Percentiles rank a stretch among this genome's conserved stretches.
Conservation (phyloP, 2,329 filamentous ascomycete genomes). For the Cryphonectria radicalis region DNA sequence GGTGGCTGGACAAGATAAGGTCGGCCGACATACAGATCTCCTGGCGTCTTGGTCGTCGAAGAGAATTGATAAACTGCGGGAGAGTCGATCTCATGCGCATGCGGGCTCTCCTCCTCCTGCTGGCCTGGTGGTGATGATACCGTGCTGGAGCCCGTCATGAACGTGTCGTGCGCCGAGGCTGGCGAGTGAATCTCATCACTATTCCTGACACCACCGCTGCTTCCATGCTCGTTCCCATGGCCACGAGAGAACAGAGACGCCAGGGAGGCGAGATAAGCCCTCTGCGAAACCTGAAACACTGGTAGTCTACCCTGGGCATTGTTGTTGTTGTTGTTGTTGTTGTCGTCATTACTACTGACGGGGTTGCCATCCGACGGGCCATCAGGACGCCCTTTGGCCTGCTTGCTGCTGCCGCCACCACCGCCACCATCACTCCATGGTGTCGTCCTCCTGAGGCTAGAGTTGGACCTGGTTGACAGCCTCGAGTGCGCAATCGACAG, state of each 20-base stretch:
- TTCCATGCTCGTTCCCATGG: neutral
- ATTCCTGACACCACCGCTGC: neutral
- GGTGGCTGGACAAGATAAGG: slow-evolving; percentile 14
- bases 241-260: slow-evolving; percentile 16
- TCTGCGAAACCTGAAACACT: slow-evolving; percentile 9
- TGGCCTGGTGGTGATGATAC: slow-evolving; percentile 1
- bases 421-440: too few species aligned
- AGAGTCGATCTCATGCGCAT: slow-evolving; percentile 14
- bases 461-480: slow-evolving; percentile 7
- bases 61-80: slow-evolving; percentile 14
- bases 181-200: slow-evolving; percentile 4
- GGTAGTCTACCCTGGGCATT: neutral
- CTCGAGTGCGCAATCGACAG: slow-evolving; percentile 16
- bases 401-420: neutral
- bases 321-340: neutral
- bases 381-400: neutral
- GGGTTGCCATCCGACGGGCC: slow-evolving; percentile 6
- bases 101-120: neutral
- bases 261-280: slow-evolving; percentile 22
- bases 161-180: neutral
- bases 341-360: neutral
- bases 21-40: slow-evolving; percentile 19
- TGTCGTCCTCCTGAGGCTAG: neutral
- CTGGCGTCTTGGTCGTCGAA: slow-evolving; percentile 6
- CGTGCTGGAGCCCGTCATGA: slow-evolving; percentile 6